Evolutionary conservation across 148 eudicot species (phyloP), one percentile per base, ranked within the genome.

Genomic region (Oxyria digyna): DNA sequence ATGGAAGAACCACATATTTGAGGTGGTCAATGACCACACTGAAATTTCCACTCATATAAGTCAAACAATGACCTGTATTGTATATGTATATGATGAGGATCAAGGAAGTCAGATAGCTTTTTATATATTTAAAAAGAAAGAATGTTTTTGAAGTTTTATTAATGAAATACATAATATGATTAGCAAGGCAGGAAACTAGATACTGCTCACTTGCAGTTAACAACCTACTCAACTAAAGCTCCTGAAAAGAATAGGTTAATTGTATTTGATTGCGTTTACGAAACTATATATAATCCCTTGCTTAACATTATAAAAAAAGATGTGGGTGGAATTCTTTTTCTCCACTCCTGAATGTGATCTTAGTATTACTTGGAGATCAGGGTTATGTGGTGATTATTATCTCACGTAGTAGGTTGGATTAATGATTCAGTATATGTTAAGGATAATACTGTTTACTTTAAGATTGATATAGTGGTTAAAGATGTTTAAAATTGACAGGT

Each of bases 41-140:
- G n/a, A 59, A 59, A 59, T 14, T 26, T 59, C 64, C 64, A 59
- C 37, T 59, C 13, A 59, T 29, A 13, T 59, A 59, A 59, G 64
- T 59, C 37, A 55, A 59, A 29, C 64, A 29, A 57, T 57, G n/a
- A 59, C 3, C 14, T 31, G 37, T 29, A 14, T 29, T 31, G 18
- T 29, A 29, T 29, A 59, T 35, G 6, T 35, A 35, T 35, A 35
- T 59, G 37, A 27, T 59, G 64, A 27, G 64, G 32, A 55, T 26
- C 32, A 55, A 13, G 5, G 14, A 55, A 29, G 15, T 24, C 62
- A 20, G 10, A 45, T 38, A 38, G 41, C 41, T 38, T 38, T 38
- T 8, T 38, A 3, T 38, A 38, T 38, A 1, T 45, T 45, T 21
- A 6, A 17, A n/a, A 8, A n/a, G 0, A 45, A 46, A n/a, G 21